Percentiles rank a stretch among this genome's conserved stretches.
These are phyloP conservation scores for Metschnikowia lachancei DNA, from an alignment of 805 yeast species.

Conservation along the genomic window DNA sequence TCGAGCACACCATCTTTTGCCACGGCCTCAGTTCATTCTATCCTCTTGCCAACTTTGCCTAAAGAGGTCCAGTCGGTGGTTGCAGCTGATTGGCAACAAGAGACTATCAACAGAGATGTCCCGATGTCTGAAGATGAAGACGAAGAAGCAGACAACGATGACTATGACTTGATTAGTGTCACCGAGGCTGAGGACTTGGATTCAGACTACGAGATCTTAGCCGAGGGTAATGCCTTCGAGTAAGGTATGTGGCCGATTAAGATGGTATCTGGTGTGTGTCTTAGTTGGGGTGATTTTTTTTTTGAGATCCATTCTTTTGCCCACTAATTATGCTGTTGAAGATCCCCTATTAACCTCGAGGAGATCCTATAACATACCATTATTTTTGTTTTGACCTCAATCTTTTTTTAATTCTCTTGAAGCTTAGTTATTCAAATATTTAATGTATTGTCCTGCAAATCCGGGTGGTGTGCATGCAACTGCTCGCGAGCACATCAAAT, in stretches of 20 bases:
- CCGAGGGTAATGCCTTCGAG: conserved; percentile 12
- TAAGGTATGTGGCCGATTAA: not conserved
- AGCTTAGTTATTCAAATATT: no score
- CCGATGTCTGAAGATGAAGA: conserved; percentile 4
- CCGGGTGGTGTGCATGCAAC: no score
- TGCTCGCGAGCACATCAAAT: no score
- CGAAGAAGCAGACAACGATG: conserved; percentile 24
- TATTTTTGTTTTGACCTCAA: no score
- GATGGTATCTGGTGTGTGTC: no score
- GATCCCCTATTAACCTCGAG: no score
- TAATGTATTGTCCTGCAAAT: no score
- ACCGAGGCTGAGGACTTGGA: conserved; percentile 27
- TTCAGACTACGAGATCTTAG: conserved; percentile 40
- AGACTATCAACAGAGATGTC: conserved; percentile 3
- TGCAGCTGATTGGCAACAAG: not conserved
- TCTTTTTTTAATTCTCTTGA: no score
- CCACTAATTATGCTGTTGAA: no score
- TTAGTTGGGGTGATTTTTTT: no score
- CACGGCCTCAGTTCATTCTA: conserved; percentile 11
- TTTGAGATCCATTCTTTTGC: no score
- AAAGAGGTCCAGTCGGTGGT: conserved; percentile 6
- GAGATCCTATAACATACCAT: no score
- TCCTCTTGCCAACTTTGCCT: conserved; percentile 11
- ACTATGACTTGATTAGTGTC: conserved; percentile 34
- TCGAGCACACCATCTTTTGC: conserved; percentile 9